These are phyloP conservation scores for Heritiera littoralis DNA, from an alignment of 345 rosid species.

Conservation along the genomic window DNA sequence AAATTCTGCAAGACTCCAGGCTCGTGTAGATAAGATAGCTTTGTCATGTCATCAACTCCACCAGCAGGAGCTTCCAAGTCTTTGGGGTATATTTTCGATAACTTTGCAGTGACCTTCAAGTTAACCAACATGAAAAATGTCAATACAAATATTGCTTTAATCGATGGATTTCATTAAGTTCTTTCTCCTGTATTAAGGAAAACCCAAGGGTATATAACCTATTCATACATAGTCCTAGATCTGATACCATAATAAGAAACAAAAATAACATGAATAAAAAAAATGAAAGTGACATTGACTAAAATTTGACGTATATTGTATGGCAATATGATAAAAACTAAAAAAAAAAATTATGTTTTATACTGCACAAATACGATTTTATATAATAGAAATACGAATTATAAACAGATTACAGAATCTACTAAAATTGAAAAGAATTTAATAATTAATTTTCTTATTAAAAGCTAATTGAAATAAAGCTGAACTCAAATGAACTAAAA, in stretches of 20 bases:
- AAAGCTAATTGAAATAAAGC: neutral
- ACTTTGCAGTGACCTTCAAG: slow-evolving; percentile 57
- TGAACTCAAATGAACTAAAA: neutral
- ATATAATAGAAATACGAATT: too few species aligned
- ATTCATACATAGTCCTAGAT: neutral
- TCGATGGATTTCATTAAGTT: neutral
- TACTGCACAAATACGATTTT: too few species aligned
- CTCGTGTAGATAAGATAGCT: slow-evolving; percentile 89
- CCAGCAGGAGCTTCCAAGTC: slow-evolving; percentile 94
- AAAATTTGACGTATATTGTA: too few species aligned
- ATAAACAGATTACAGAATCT: too few species aligned
- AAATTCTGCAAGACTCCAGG: slow-evolving; percentile 93
- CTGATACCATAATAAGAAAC: too few species aligned
- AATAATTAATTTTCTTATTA: too few species aligned
- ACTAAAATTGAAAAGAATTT: too few species aligned
- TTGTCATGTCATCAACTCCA: slow-evolving; percentile 98
- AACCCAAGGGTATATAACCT: neutral
- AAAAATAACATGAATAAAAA: too few species aligned
- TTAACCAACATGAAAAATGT: slow-evolving; percentile 2
- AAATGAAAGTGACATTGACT: too few species aligned
- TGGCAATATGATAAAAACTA: too few species aligned
- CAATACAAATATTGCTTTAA: neutral
- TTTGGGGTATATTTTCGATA: slow-evolving; percentile 76
- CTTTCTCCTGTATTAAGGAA: neutral
- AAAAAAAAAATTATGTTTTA: too few species aligned